These are phyloP conservation scores for Trametopsis cervina DNA, from an alignment of 768 basidiomycete species.

Conservation along the genomic window DNA sequence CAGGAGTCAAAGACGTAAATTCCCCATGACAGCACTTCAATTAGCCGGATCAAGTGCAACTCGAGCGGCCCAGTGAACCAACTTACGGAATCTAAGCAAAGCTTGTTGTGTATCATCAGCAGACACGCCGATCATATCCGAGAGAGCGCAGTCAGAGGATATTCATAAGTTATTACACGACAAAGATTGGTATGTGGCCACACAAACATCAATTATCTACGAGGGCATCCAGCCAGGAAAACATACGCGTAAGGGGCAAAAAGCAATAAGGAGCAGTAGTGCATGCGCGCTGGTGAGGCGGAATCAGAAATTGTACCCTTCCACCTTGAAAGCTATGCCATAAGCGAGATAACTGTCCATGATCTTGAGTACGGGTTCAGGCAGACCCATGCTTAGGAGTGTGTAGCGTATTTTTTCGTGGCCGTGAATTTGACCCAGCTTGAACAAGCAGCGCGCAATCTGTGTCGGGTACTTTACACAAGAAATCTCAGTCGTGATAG, in stretches of 20 bases:
- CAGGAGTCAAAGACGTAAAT: neutral
- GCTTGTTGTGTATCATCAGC: too few species aligned
- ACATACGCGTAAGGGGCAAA: neutral
- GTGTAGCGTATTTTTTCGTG: conserved; percentile 93
- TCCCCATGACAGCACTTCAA: conserved; percentile 1
- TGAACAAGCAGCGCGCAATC: conserved; percentile 88
- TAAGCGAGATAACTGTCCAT: conserved; percentile 91
- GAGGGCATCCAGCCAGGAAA: too few species aligned
- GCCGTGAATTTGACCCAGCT: conserved; percentile 88
- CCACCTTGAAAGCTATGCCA: conserved; percentile 82
- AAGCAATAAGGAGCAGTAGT: neutral
- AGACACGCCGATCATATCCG: too few species aligned
- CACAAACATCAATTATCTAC: neutral
- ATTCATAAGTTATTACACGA: too few species aligned
- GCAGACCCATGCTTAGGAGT: conserved; percentile 88
- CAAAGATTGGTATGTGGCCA: conserved; percentile 1
- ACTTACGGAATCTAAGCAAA: too few species aligned
- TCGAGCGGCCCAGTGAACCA: too few species aligned
- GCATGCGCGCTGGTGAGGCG: neutral
- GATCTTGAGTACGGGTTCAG: conserved; percentile 83
- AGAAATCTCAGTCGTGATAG: conserved; percentile 10
- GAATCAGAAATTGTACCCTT: conserved; percentile 68
- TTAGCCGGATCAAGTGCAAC: neutral
- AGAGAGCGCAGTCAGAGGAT: too few species aligned
- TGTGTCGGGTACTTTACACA: conserved; percentile 72